Evolutionary conservation across 2,329 filamentous ascomycete genomes (phyloP), one percentile per base, ranked within the genome.

Genomic region (Pezicula neosporulosa): DNA sequence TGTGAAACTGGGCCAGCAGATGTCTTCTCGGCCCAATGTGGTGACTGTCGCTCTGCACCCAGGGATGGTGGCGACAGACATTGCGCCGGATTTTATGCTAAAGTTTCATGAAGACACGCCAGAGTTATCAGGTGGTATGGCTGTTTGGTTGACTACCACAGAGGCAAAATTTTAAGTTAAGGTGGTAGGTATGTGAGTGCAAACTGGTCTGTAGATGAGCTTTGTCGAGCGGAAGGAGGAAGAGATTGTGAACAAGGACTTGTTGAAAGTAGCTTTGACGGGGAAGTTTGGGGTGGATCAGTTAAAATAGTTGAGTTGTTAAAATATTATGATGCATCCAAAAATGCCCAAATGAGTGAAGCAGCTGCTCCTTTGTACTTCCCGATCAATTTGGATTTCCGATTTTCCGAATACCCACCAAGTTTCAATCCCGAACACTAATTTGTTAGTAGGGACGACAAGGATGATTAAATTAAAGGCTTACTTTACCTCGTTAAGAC

Each of bases 151-250:
- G 1, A 44, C 55, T 19, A 58, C 52, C 2, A 57, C 60, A 21
- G 54, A 66, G 51, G 65, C 60, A 1, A 51, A 37, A 13, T 68
- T 64, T n/a, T n/a, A n/a, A n/a, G n/a, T 28, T 38, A 67, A 12
- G 65, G 56, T 47, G 65, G 64, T 3, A 52, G 58, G 27, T 63
- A 63, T 44, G 48, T 68, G 2, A 48, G 50, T 41, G 53, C 55
- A 1, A 64, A 67, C 35, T 68, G 65, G 66, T 55, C 56, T 48
- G 60, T 69, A 4, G 64, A 69, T 27, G 64, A 67, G 37, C 44
- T n/a, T 70, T 30, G 33, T 52, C 8, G 35, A 44, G 38, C 51
- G 57, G 37, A 56, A n/a, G n/a, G n/a, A 54, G 42, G 56, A 55
- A 7, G 55, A 56, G 50, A 59, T 59, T 24, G 33, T 56, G 27